A percentile compares a stretch with the other conserved stretches of the same genome.
phyloP scores from a whole-genome alignment of 306 rosid species.

The Gastrolobium bilobum region DNA sequence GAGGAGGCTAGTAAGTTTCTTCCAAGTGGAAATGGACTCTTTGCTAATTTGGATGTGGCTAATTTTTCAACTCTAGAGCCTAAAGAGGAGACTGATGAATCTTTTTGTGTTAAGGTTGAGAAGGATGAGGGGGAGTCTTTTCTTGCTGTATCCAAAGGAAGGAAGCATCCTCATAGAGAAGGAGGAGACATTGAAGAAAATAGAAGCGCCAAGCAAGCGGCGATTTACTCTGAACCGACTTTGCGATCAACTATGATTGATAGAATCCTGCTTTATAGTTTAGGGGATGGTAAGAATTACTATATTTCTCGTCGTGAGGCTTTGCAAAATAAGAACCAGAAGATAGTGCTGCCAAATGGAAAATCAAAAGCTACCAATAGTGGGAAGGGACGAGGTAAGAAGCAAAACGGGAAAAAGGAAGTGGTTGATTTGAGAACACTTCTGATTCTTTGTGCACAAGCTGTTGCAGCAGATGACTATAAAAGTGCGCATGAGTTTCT shows the following conservation, averaged over 20 bases:
- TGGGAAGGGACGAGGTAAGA: slow-evolving; percentile 79
- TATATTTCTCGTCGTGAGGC: slow-evolving; percentile 66
- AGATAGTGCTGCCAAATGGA: slow-evolving; percentile 51
- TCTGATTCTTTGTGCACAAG: slow-evolving; percentile 83
- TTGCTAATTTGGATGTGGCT: slow-evolving; percentile 54
- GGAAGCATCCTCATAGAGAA: slow-evolving; percentile 64
- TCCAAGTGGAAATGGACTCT: slow-evolving; percentile 65
- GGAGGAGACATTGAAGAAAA: slow-evolving; percentile 68
- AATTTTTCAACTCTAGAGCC: slow-evolving; percentile 44
- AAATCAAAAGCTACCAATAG: slow-evolving; percentile 57
- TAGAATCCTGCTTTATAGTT: slow-evolving; percentile 65
- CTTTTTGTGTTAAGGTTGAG: slow-evolving; percentile 58
- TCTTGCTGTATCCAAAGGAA: slow-evolving; percentile 58
- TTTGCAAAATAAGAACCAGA: slow-evolving; percentile 59
- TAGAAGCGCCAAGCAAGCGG: slow-evolving; percentile 83
- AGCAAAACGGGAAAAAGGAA: slow-evolving; percentile 70
- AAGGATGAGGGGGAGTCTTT: slow-evolving; percentile 53
- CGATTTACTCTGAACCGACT: slow-evolving; percentile 73
- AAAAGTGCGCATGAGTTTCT: slow-evolving; percentile 75
- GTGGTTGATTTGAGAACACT: slow-evolving; percentile 93
- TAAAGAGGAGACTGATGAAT: slow-evolving; percentile 43
- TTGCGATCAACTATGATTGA: slow-evolving; percentile 73
- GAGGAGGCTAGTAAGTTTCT: slow-evolving; percentile 93
- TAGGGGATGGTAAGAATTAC: slow-evolving; percentile 60
- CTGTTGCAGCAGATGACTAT: slow-evolving; percentile 93